These are phyloP conservation scores for Verticillium alfalfae DNA, from an alignment of 2,329 filamentous ascomycete species.

Conservation along the genomic window DNA sequence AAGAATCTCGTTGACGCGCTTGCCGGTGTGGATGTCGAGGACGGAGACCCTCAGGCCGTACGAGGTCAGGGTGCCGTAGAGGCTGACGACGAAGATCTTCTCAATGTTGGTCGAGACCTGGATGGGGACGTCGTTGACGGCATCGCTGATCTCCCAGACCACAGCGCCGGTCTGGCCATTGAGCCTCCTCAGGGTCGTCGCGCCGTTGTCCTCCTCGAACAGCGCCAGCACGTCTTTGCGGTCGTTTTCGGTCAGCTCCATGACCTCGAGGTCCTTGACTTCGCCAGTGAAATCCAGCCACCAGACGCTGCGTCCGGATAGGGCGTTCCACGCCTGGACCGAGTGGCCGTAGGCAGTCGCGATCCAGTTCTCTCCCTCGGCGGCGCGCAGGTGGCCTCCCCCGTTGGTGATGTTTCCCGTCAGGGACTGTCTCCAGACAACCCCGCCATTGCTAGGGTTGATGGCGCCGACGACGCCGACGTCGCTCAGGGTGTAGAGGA, in stretches of 20 bases:
- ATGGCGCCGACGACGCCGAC: slow-evolving; percentile 78
- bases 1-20: slow-evolving; percentile 63
- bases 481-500: slow-evolving; percentile 88
- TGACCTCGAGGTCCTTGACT: slow-evolving; percentile 68
- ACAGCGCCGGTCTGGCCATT: slow-evolving; percentile 66
- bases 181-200: slow-evolving; percentile 61
- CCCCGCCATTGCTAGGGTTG: slow-evolving; percentile 76
- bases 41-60: slow-evolving; percentile 72
- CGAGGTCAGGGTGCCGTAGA: slow-evolving; percentile 64
- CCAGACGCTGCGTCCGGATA: slow-evolving; percentile 77
- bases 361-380: slow-evolving; percentile 73
- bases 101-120: slow-evolving; percentile 67
- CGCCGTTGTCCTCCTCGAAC: slow-evolving; percentile 51
- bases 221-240: slow-evolving; percentile 70
- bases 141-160: slow-evolving; percentile 73
- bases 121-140: slow-evolving; percentile 64
- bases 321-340: slow-evolving; percentile 77
- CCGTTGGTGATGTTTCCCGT: slow-evolving; percentile 41
- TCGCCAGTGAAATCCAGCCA: slow-evolving; percentile 52
- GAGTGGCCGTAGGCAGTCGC: slow-evolving; percentile 65
- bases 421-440: slow-evolving; percentile 83
- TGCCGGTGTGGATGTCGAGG: slow-evolving; percentile 68
- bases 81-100: slow-evolving; percentile 70
- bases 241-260: slow-evolving; percentile 60
- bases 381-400: slow-evolving; percentile 58